Evolutionary conservation across 805 yeast genomes (phyloP).

Genomic region (Saccharomycopsis javanensis): DNA sequence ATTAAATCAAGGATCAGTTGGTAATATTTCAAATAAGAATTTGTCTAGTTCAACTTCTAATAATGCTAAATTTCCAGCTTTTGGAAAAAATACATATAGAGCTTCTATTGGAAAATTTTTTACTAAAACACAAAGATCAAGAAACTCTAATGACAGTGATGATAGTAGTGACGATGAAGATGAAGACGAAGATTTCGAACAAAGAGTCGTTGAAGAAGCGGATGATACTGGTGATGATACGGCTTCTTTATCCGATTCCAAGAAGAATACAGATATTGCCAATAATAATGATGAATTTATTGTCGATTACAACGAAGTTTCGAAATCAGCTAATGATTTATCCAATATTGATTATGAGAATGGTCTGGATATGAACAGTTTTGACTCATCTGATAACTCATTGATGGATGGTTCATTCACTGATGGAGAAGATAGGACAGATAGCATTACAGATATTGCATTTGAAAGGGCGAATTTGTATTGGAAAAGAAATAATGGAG

Average conservation of each 20-base stretch:
- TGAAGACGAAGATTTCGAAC: neutral
- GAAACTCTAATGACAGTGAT: conserved; percentile 14
- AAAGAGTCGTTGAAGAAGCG: neutral
- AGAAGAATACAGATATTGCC: neutral
- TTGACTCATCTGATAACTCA: conserved; percentile 15
- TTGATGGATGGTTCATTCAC: conserved; percentile 17
- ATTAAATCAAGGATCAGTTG: neutral
- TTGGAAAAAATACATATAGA: conserved; percentile 12
- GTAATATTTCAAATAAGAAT: neutral
- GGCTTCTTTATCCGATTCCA: neutral
- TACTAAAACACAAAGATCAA: conserved; percentile 2
- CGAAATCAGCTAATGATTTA: conserved; percentile 12
- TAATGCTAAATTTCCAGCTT: conserved; percentile 10
- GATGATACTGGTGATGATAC: neutral
- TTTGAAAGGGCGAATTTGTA: conserved; percentile 14
- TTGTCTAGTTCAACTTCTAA: neutral
- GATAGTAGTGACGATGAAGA: conserved; percentile 17
- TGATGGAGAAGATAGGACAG: conserved; percentile 16
- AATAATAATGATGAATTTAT: conserved; percentile 6
- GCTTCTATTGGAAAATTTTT: conserved; percentile 17
- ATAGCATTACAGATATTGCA: conserved; percentile 17
- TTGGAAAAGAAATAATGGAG: conserved; percentile 10
- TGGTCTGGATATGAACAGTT: conserved; percentile 2
- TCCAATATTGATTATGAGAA: conserved; percentile 16
- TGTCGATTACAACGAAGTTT: conserved; percentile 13